These are phyloP conservation scores for Leccinum barrowsii DNA, from an alignment of 768 basidiomycete species.

Conservation along the genomic window DNA sequence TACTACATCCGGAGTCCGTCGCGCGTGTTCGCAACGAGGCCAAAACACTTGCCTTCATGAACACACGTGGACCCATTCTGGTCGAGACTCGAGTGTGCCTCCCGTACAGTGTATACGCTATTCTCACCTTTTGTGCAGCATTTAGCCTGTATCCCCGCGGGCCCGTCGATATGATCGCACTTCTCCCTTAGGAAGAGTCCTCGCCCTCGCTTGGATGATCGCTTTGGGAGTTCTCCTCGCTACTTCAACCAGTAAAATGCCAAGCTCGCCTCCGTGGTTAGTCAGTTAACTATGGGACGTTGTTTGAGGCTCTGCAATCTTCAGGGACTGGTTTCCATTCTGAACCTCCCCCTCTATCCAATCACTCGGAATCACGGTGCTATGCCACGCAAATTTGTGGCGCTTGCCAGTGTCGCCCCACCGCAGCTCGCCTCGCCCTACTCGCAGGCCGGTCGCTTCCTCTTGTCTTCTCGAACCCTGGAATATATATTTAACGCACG, in stretches of 20 bases:
- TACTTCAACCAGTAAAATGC: background rate
- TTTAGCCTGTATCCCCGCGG: background rate
- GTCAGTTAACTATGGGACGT: background rate
- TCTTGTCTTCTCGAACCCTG: slow-evolving; percentile 9
- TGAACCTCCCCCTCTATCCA: background rate
- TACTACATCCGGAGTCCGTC: background rate
- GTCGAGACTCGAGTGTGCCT: background rate
- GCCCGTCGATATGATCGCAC: background rate
- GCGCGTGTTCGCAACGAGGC: slow-evolving; percentile 21
- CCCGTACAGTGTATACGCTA: background rate
- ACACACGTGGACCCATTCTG: background rate
- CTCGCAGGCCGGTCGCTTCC: background rate
- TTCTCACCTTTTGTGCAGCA: background rate
- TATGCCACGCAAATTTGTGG: slow-evolving; percentile 8
- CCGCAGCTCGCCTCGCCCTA: slow-evolving; percentile 21
- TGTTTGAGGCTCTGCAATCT: background rate
- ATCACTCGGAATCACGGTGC: slow-evolving; percentile 11
- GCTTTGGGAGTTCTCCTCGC: background rate
- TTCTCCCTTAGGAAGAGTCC: background rate
- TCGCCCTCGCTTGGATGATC: background rate
- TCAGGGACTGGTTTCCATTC: slow-evolving; percentile 22
- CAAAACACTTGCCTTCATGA: background rate
- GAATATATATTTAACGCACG: slow-evolving; percentile 13
- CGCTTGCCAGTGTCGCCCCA: background rate
- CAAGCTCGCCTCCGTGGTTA: slow-evolving; percentile 2